These are phyloP conservation scores for Meira nashicola DNA, from an alignment of 1,284 basidiomycete species.

Conservation along the genomic window DNA sequence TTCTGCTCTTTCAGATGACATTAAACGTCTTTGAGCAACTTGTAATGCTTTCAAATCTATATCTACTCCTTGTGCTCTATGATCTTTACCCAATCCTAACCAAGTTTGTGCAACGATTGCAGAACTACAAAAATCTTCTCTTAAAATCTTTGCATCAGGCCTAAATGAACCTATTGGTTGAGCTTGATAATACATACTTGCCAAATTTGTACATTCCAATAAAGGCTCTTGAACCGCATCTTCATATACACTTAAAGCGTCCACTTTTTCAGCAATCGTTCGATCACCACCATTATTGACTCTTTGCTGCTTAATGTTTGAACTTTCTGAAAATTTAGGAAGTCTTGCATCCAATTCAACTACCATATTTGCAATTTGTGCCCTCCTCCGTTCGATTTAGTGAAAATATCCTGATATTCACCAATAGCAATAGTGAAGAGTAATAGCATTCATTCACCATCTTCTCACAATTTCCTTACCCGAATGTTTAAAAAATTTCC, in stretches of 20 bases:
- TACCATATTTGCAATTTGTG: too few relatives aligned
- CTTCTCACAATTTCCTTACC: too few relatives aligned
- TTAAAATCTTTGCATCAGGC: constrained; percentile 26
- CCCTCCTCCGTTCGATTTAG: too few relatives aligned
- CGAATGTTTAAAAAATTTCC: too few relatives aligned
- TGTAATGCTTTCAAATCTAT: constrained; percentile 33
- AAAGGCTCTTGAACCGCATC: constrained; percentile 41
- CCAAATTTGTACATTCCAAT: constrained; percentile 36
- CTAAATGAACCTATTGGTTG: constrained; percentile 24
- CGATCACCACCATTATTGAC: too few relatives aligned
- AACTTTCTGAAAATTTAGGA: background rate
- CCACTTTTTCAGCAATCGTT: constrained; percentile 4
- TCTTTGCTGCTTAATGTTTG: too few relatives aligned
- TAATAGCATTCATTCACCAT: too few relatives aligned
- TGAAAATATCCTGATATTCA: too few relatives aligned
- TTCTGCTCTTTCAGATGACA: background rate
- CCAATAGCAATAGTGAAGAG: too few relatives aligned
- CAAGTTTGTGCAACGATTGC: constrained; percentile 36
- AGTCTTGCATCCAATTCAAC: background rate
- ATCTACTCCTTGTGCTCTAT: constrained; percentile 32
- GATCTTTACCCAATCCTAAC: constrained; percentile 22
- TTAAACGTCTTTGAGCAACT: constrained; percentile 3
- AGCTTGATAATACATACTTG: constrained; percentile 31
- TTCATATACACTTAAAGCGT: constrained; percentile 25
- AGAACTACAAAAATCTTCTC: constrained; percentile 42